Percentiles rank a stretch among this genome's conserved stretches.
Conservation (phyloP, 176 grass and related monocot species). For the Hyparrhenia diplandra region DNA sequence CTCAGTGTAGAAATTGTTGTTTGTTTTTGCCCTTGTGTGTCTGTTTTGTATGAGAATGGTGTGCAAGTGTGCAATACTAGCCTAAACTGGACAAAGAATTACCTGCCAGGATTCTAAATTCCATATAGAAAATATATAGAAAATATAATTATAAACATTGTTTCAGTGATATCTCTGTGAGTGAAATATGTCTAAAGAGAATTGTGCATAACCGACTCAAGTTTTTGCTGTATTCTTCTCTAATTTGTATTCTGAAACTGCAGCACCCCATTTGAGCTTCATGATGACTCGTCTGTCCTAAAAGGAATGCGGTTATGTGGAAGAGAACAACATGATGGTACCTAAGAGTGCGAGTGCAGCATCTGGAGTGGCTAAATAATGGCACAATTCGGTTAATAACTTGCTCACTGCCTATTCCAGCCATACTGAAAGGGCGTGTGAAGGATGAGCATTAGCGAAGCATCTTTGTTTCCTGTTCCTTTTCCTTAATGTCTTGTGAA, state of each 20-base stretch:
- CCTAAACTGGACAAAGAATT: background rate
- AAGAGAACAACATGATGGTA: conserved; percentile 35
- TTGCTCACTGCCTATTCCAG: conserved; percentile 76
- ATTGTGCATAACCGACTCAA: background rate
- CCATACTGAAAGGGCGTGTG: conserved; percentile 85
- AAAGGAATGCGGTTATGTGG: conserved; percentile 79
- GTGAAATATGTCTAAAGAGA: conserved; percentile 19
- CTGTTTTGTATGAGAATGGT: background rate
- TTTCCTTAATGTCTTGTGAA: too few relatives aligned
- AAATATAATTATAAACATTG: background rate
- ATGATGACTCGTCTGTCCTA: conserved; percentile 83
- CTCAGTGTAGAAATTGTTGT: background rate
- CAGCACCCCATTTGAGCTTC: conserved; percentile 96
- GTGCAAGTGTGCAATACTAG: background rate
- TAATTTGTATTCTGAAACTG: conserved; percentile 15
- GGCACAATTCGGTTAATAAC: conserved; percentile 46
- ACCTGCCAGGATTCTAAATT: background rate
- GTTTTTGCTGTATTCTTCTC: background rate
- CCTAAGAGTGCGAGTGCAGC: conserved; percentile 37
- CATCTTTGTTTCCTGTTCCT: background rate
- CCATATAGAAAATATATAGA: too few relatives aligned
- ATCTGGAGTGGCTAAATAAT: conserved; percentile 45
- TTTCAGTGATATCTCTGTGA: background rate
- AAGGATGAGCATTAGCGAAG: conserved; percentile 75
- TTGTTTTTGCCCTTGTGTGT: background rate